phyloP scores from a whole-genome alignment of 495 filamentous ascomycete genomes.

The Bryoglossum gracile region DNA sequence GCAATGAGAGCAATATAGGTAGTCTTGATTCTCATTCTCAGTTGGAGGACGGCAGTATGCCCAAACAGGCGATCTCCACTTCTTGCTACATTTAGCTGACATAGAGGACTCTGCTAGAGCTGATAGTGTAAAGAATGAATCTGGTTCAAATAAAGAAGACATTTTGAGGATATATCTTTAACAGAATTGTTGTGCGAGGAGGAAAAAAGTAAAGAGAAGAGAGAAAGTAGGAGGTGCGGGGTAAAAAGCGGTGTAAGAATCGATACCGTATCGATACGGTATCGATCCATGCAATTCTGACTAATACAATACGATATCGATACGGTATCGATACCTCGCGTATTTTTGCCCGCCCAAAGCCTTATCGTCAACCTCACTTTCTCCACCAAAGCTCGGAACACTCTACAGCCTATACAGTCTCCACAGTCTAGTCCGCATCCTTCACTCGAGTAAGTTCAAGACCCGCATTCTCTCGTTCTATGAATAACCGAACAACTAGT shows the following conservation, averaged over 20 bases:
- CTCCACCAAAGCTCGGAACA: too few relatives aligned
- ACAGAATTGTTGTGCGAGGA: neutral
- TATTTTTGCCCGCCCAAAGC: neutral
- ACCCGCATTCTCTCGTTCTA: too few relatives aligned
- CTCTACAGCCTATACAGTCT: too few relatives aligned
- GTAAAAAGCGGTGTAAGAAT: conserved; percentile 2
- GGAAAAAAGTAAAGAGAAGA: neutral
- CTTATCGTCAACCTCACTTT: too few relatives aligned
- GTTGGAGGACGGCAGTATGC: neutral
- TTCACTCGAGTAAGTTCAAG: too few relatives aligned
- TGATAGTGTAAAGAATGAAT: neutral
- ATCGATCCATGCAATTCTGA: conserved; percentile 1
- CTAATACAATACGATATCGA: neutral
- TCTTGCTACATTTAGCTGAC: neutral
- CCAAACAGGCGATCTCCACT: neutral
- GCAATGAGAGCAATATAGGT: neutral
- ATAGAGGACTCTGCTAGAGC: neutral
- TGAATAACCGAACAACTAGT: too few relatives aligned
- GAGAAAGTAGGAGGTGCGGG: neutral
- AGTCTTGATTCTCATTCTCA: neutral
- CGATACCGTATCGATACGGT: neutral
- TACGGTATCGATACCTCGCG: neutral
- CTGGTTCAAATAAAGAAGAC: conserved; percentile 1
- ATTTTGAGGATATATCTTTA: conserved; percentile 2
- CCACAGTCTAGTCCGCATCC: too few relatives aligned